Evolutionary conservation across 1,284 basidiomycete genomes (phyloP).

Genomic region (Thecaphora thlaspeos): DNA sequence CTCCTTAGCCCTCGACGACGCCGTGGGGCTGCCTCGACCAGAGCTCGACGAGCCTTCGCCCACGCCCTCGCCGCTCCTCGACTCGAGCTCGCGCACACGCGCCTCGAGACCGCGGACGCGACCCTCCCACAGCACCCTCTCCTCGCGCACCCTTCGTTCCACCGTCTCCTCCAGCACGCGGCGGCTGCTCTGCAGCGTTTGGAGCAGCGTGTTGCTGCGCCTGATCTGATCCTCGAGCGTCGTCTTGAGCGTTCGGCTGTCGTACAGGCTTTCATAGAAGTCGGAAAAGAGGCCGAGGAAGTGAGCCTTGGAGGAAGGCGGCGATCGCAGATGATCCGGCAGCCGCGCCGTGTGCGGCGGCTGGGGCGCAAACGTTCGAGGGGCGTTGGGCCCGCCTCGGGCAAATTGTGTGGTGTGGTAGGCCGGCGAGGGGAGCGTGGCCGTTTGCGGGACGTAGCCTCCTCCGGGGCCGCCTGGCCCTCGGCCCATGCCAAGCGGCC

Average conservation of each 20-base stretch:
- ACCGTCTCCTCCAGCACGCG: conserved; percentile 52
- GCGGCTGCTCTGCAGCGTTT: conserved; percentile 51
- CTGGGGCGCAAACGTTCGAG: conserved; percentile 9
- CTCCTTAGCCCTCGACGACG: background rate
- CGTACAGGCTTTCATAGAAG: conserved; percentile 53
- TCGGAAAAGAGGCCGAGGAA: conserved; percentile 54
- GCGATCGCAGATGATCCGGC: conserved; percentile 42
- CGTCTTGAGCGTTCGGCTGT: conserved; percentile 54
- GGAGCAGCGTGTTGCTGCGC: conserved; percentile 51
- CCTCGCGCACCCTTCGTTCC: conserved; percentile 45
- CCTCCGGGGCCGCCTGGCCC: conserved; percentile 9
- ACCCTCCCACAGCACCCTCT: conserved; percentile 42
- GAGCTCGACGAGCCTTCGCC: conserved; percentile 3
- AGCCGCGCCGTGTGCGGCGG: conserved; percentile 22
- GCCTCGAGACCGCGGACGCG: conserved; percentile 42
- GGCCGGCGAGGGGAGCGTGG: conserved; percentile 51
- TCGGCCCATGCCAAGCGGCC: conserved; percentile 11
- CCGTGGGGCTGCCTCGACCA: background rate
- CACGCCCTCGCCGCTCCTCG: conserved; percentile 14
- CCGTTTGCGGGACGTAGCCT: conserved; percentile 43
- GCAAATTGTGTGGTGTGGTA: conserved; percentile 49
- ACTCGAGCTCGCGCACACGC: conserved; percentile 35
- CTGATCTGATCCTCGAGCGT: conserved; percentile 55
- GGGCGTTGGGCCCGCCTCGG: conserved; percentile 14
- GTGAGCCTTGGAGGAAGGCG: conserved; percentile 44